Base-by-base conservation (phyloP, 164 flowering plant species). In the Kingdonia uniflora region DNA sequence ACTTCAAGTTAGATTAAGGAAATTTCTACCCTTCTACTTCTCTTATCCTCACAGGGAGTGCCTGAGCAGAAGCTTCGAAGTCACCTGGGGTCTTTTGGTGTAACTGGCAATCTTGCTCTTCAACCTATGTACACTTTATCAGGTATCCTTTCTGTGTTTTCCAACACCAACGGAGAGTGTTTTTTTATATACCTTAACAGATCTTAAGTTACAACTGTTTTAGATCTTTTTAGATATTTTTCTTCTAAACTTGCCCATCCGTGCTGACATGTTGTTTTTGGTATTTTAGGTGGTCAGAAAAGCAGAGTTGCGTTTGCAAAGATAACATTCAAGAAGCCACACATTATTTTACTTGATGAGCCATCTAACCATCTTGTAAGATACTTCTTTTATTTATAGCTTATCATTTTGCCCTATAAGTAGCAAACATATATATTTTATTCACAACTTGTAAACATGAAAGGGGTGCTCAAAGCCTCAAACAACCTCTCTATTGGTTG, bases 71-170 rank as follows among this genome's bases (percentile, higher is more conserved):
- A 94, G 74, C 90, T 94, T 44, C 79, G 99, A 67, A 72, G 77
- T 51, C 99, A 94, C 70, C 71, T 94, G 66, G 99, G 99, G 63
- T 94, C 99, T 52, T 79, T 94, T 58, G 99, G 99, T 60, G 89
- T 94, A 13, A 81, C 95, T 16, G 99, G 99, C 59, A 94, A 83
- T 76, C 96, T 94, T 69, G 99, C 99, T 39, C 96, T 94, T 63
- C 99, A 94, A 69, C 99, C 97, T 1, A 94, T 94, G 99, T 94
- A 94, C 73, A 94, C 99, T 6, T 68, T 94, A 57, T 94, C 99
- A 58, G 99, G 99, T 94, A 83, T 38, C 19, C 25, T 37, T 40
- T 23, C 35, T 8, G 35, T 29, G 4, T 29, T 29, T 29, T 29
- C 4, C 4, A 29, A 29, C 35, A 29, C 35, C 35, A 29, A 29